phyloP scores from a whole-genome alignment of 345 rosid species.

The Barbarea vulgaris region DNA sequence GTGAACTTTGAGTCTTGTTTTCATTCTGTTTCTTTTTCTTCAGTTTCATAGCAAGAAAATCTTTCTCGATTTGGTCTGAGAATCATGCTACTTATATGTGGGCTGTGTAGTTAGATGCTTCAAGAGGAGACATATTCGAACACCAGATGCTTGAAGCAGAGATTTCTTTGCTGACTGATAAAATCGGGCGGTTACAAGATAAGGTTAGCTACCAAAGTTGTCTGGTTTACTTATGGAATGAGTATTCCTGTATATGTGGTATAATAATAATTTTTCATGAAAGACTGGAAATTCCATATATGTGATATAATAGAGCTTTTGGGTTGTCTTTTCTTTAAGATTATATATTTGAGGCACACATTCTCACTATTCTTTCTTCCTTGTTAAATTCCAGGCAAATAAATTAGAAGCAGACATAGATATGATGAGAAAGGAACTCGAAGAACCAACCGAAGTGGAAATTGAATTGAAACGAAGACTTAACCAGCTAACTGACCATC shows the following conservation, averaged over 20 bases:
- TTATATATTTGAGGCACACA: not conserved
- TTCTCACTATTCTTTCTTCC: not conserved
- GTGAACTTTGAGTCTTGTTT: conserved; percentile 47
- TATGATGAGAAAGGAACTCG: conserved; percentile 73
- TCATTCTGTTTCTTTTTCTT: not conserved
- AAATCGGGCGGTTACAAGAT: conserved; percentile 60
- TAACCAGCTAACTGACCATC: conserved; percentile 90
- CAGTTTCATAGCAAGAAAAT: conserved; percentile 4
- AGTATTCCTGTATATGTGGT: not conserved
- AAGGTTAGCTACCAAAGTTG: conserved; percentile 58
- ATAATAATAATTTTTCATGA: not conserved
- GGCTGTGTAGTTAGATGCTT: conserved; percentile 54
- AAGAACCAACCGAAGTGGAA: conserved; percentile 92
- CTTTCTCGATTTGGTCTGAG: conserved; percentile 25
- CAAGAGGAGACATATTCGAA: conserved; percentile 69
- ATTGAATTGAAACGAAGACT: conserved; percentile 83
- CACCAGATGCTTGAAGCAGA: conserved; percentile 80
- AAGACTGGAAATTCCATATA: not conserved
- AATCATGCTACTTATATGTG: conserved; percentile 20
- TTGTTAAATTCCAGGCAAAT: conserved; percentile 52
- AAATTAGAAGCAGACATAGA: conserved; percentile 65
- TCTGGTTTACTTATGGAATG: not conserved
- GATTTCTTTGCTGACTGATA: conserved; percentile 64
- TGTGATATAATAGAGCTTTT: not conserved
- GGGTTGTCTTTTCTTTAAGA: not conserved